Conservation (phyloP, 441 rosid species). For the Gossypium laxum region DNA sequence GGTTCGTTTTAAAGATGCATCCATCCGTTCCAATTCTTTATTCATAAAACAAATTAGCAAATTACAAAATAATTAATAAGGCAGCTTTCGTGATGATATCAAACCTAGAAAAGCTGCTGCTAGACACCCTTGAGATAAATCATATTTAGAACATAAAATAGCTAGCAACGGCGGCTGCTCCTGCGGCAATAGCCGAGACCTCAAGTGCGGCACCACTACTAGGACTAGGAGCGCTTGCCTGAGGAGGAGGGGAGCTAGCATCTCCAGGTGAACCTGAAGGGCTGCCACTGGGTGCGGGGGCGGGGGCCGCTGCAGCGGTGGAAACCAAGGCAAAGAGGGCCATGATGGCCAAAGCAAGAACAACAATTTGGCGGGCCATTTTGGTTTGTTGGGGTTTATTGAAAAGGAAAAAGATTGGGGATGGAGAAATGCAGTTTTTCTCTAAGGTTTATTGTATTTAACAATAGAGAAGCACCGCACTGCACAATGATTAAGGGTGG, state of each 20-base stretch:
- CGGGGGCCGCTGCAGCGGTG: constrained; percentile 7
- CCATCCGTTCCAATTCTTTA: background rate
- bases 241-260: constrained; percentile 9
- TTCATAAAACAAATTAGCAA: background rate
- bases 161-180: constrained; percentile 24
- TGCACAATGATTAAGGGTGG: background rate
- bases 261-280: constrained; percentile 26
- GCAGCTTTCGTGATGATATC: background rate
- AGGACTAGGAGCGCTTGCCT: background rate
- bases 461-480: background rate
- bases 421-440: background rate
- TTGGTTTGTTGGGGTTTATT: background rate
- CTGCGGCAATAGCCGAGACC: constrained; percentile 20
- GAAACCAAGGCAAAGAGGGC: constrained; percentile 42
- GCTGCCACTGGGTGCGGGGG: constrained; percentile 21
- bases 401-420: background rate
- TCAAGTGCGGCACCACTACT: background rate
- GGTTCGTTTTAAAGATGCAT: background rate
- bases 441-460: background rate
- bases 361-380: constrained; percentile 38
- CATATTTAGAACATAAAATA: constrained; percentile 26
- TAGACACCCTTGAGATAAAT: background rate
- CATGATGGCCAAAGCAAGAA: constrained; percentile 32
- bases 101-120: background rate
- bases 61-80: background rate